Evolutionary conservation across 2,329 filamentous ascomycete genomes (phyloP).

Genomic region (Elsinoe batatas): DNA sequence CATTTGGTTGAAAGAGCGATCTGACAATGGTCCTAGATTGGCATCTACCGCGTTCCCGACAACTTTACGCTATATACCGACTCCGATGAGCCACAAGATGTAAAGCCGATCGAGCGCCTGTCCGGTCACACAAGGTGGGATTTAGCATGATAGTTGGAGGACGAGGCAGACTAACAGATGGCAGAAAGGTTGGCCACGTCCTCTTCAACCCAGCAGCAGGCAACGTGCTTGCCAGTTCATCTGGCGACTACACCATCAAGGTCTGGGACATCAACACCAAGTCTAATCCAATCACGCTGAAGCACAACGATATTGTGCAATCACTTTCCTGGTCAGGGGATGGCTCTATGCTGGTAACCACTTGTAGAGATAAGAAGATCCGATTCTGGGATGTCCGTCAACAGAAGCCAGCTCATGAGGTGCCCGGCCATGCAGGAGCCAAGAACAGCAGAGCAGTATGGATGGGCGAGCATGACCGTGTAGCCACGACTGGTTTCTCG

Average conservation of each 20-base stretch:
- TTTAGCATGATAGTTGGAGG: neutral
- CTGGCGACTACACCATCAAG: conserved; percentile 90
- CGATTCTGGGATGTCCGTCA: conserved; percentile 96
- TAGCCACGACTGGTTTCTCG: conserved; percentile 95
- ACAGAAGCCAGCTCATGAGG: conserved; percentile 76
- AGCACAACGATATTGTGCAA: conserved; percentile 86
- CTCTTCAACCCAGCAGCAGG: conserved; percentile 95
- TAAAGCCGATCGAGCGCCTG: conserved; percentile 71
- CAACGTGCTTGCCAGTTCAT: conserved; percentile 88
- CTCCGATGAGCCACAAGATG: conserved; percentile 69
- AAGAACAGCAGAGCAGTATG: conserved; percentile 97
- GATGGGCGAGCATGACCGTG: conserved; percentile 93
- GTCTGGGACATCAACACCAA: conserved; percentile 86
- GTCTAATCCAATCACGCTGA: conserved; percentile 63
- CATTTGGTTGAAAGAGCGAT: neutral
- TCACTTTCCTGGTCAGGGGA: conserved; percentile 92
- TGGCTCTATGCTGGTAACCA: conserved; percentile 78
- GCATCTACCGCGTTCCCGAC: conserved; percentile 89
- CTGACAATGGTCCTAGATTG: conserved; percentile 44
- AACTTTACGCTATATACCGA: conserved; percentile 78
- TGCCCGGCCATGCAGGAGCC: conserved; percentile 75
- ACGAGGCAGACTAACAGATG: conserved; percentile 20
- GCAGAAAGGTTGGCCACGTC: conserved; percentile 92
- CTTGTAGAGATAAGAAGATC: conserved; percentile 95
- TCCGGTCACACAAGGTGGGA: conserved; percentile 73